phyloP scores from a whole-genome alignment of 192 early-diverging fungal genomes.

The Dimargaris cristalligena region DNA sequence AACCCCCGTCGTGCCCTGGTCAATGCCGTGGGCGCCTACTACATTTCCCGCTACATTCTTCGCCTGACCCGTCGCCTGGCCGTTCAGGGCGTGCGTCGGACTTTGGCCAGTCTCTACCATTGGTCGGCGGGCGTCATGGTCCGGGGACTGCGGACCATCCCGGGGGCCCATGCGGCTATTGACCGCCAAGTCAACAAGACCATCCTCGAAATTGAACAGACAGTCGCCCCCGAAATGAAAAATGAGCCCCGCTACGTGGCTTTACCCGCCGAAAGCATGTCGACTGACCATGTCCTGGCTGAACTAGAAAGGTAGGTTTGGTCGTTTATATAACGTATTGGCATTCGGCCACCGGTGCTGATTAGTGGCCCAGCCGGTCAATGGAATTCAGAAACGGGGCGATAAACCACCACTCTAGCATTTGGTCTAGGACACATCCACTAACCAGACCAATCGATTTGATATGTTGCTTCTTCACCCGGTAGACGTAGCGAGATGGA shows the following conservation, averaged over 20 bases:
- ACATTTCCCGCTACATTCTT: slow-evolving; percentile 20
- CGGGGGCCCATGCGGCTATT: slow-evolving; percentile 42
- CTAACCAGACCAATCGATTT: slow-evolving; percentile 16
- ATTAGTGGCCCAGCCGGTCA: too few relatives aligned
- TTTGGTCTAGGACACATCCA: slow-evolving; percentile 8
- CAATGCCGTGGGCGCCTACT: slow-evolving; percentile 21
- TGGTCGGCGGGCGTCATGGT: slow-evolving; percentile 17
- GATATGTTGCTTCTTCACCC: slow-evolving; percentile 19
- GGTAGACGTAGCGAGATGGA: slow-evolving; percentile 33
- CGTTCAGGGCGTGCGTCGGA: slow-evolving; percentile 19
- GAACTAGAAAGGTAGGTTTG: slow-evolving; percentile 38
- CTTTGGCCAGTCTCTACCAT: slow-evolving; percentile 18
- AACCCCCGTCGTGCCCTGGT: slow-evolving; percentile 26
- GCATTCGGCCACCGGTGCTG: too few relatives aligned
- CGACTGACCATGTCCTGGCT: slow-evolving; percentile 36
- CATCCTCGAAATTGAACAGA: slow-evolving; percentile 62
- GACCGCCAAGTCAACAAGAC: slow-evolving; percentile 61
- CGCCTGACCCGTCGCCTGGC: slow-evolving; percentile 17
- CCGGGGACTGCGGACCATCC: slow-evolving; percentile 21
- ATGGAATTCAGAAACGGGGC: neutral
- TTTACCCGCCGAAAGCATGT: slow-evolving; percentile 49
- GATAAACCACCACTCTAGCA: neutral
- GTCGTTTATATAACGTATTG: neutral
- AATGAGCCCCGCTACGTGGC: slow-evolving; percentile 41
- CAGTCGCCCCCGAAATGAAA: slow-evolving; percentile 43